Evolutionary conservation across 805 yeast species (phyloP), one percentile per base, ranked within the genome.

Genomic region (Cyberlindnera nakhonratchasimensis): DNA sequence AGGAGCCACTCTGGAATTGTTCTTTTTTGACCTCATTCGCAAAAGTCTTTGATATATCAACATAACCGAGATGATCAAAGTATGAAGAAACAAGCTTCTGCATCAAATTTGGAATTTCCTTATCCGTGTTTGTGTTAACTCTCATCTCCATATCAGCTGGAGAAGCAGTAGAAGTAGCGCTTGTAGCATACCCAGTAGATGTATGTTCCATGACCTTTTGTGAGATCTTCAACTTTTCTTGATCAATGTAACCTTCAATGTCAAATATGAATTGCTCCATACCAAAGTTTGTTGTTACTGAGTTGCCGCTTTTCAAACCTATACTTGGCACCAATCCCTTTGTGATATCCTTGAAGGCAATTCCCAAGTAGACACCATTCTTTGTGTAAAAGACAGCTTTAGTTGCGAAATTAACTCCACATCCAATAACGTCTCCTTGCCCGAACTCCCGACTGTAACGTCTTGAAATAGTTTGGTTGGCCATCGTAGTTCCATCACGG

Each of bases 331-430:
- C 64, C n/a, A 77, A 48, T 6, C 64, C 57, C 22, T 60, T 54
- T 25, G 63, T 62, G 13, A 75, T 53, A 45, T 75, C 72, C 6
- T 63, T 61, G 48, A 79, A 79, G 2, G 82, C 82, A 29, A 69
- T 65, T 1, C 82, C 84, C 33, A 79, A 57, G 29, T 61, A 65
- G 3, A 85, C 71, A 2, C 96, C 97, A 62, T 90, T 89, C 58
- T 85, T 82, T 0, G 96, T 89, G 50, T 78, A 77, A 53, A 89
- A 90, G 2, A 87, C 71, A 0, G 79, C 64, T 31, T 77, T 72
- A 30, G 75, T 76, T 13, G 74, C 67, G 52, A 77, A 83, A 64
- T 89, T 83, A 19, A 88, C 72, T 5, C 96, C 96, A 61, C 90
- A 83, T 0, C 97, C 97, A 48, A 90, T 72, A 3, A 75, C 68